These are phyloP conservation scores for Panicum virgatum DNA, from an alignment of 202 grass and related monocot species.

Conservation along the genomic window DNA sequence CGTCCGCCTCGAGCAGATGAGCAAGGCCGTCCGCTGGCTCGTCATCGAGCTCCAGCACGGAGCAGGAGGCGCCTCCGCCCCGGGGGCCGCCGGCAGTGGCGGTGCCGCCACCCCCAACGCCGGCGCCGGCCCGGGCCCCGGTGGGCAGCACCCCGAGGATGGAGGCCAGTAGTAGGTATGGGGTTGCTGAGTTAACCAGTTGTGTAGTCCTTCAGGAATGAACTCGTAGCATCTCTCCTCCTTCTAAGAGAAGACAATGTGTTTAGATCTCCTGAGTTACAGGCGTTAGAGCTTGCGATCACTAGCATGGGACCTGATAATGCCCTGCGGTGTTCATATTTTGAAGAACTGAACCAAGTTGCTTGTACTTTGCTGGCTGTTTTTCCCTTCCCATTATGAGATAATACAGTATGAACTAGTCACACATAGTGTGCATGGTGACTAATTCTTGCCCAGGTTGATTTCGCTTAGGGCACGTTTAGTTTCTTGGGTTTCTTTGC, in stretches of 20 bases:
- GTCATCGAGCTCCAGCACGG: conserved; percentile 96
- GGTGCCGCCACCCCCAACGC: conserved; percentile 13
- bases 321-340: background rate
- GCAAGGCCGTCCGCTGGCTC: conserved; percentile 96
- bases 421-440: background rate
- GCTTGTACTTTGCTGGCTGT: background rate
- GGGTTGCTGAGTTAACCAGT: conserved; percentile 23
- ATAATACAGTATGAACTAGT: background rate
- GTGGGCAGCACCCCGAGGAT: conserved; percentile 60
- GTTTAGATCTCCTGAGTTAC: background rate
- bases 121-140: conserved; percentile 9
- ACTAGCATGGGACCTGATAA: background rate
- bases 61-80: conserved; percentile 43
- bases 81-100: conserved; percentile 25
- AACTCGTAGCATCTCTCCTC: conserved; percentile 5
- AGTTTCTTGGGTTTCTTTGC: background rate
- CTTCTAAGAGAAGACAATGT: background rate
- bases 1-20: conserved; percentile 98
- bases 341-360: background rate
- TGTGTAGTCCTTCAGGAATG: background rate
- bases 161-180: conserved; percentile 81
- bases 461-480: background rate
- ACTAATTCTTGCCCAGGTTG: background rate
- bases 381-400: background rate
- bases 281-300: background rate